These are phyloP conservation scores for Yarrowia keelungensis DNA, from an alignment of 805 yeast species.

Conservation along the genomic window DNA sequence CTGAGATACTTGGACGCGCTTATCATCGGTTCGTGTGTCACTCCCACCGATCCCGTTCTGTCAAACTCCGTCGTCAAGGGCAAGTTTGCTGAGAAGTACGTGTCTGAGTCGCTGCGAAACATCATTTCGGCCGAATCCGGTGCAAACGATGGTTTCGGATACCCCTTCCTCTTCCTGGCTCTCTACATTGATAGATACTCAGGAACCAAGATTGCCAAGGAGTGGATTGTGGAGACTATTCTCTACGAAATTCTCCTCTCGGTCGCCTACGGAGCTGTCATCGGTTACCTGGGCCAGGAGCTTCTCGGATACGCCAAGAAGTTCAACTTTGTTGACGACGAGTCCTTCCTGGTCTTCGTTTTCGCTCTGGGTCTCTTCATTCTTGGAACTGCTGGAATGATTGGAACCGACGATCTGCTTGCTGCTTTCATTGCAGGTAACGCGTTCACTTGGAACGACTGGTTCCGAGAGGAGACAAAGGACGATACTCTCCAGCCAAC, in stretches of 20 bases:
- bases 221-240: slow-evolving; percentile 68
- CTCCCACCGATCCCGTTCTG: slow-evolving; percentile 80
- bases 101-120: slow-evolving; percentile 67
- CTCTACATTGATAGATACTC: slow-evolving; percentile 60
- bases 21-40: slow-evolving; percentile 70
- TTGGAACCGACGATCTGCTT: slow-evolving; percentile 74
- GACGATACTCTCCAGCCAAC: slow-evolving; percentile 70
- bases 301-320: slow-evolving; percentile 62
- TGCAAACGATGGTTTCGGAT: slow-evolving; percentile 69
- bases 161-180: slow-evolving; percentile 70
- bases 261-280: slow-evolving; percentile 54
- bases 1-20: slow-evolving; percentile 62
- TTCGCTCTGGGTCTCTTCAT: slow-evolving; percentile 62
- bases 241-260: slow-evolving; percentile 70
- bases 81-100: slow-evolving; percentile 66
- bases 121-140: slow-evolving; percentile 74
- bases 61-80: slow-evolving; percentile 78
- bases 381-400: slow-evolving; percentile 67
- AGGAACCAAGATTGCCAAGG: slow-evolving; percentile 62
- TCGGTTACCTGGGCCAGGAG: slow-evolving; percentile 61
- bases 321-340: slow-evolving; percentile 63
- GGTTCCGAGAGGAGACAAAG: slow-evolving; percentile 64
- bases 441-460: slow-evolving; percentile 70
- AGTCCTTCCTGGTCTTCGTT: slow-evolving; percentile 63
- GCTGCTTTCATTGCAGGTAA: slow-evolving; percentile 79